These are phyloP conservation scores for Aspergillus carlsbadensis DNA, from an alignment of 495 filamentous ascomycete genomes.

Conservation along the genomic window DNA sequence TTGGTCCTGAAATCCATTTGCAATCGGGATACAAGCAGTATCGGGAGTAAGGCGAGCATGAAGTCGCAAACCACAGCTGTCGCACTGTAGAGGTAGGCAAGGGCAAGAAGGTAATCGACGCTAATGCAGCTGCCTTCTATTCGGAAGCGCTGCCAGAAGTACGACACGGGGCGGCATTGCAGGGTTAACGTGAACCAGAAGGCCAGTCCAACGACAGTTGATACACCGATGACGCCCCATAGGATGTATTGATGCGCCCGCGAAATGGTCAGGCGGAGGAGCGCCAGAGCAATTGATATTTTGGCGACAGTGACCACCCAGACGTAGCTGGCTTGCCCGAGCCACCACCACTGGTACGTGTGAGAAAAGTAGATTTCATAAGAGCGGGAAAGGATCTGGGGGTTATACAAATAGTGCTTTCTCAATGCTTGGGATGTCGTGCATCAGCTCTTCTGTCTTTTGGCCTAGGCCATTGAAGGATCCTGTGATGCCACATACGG, in stretches of 20 bases:
- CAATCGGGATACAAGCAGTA: slow-evolving; percentile 36
- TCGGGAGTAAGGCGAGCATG: slow-evolving; percentile 37
- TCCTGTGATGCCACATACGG: slow-evolving; percentile 40
- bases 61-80: slow-evolving; percentile 41
- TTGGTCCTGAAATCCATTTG: slow-evolving; percentile 41
- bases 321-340: slow-evolving; percentile 38
- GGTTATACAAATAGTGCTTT: slow-evolving; percentile 41
- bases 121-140: slow-evolving; percentile 32
- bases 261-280: slow-evolving; percentile 40
- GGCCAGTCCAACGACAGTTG: slow-evolving; percentile 26
- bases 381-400: slow-evolving; percentile 2
- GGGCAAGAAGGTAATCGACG: slow-evolving; percentile 26
- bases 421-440: slow-evolving; percentile 4
- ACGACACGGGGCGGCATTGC: slow-evolving; percentile 40
- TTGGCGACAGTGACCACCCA: slow-evolving; percentile 38
- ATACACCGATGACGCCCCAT: slow-evolving; percentile 31
- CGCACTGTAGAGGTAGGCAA: slow-evolving; percentile 45
- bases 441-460: slow-evolving; percentile 11
- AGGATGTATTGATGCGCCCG: slow-evolving; percentile 27
- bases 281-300: slow-evolving; percentile 39
- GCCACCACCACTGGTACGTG: slow-evolving; percentile 39
- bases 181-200: slow-evolving; percentile 42
- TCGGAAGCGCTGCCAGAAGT: slow-evolving; percentile 36
- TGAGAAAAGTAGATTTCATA: not conserved
- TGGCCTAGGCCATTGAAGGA: slow-evolving; percentile 38